These are phyloP conservation scores for Saitozyma sp. DNA, from an alignment of 768 basidiomycete species.

Conservation along the genomic window DNA sequence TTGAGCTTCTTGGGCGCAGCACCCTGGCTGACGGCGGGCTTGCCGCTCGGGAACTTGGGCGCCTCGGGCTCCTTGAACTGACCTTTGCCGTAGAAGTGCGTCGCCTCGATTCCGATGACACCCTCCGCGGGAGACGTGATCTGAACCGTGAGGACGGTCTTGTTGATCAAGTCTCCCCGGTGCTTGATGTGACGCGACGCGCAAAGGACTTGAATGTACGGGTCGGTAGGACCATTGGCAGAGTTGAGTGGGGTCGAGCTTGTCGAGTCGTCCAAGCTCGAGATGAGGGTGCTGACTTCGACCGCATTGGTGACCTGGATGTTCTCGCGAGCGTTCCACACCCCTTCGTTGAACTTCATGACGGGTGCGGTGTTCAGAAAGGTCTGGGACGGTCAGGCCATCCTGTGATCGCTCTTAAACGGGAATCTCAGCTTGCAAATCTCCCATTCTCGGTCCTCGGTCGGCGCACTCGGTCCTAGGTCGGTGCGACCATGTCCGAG, in stretches of 20 bases:
- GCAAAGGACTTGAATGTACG: not conserved
- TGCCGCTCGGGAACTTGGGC: not conserved
- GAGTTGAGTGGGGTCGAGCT: not conserved
- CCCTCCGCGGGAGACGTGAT: constrained; percentile 3
- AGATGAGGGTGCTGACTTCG: not conserved
- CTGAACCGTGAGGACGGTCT: constrained; percentile 1
- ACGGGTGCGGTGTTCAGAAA: not conserved
- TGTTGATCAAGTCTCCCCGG: constrained; percentile 9
- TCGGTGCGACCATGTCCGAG: too few relatives aligned
- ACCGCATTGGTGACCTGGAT: constrained; percentile 12
- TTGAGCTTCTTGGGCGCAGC: too few relatives aligned
- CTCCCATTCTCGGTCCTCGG: too few relatives aligned
- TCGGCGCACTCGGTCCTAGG: too few relatives aligned
- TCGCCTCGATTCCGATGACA: constrained; percentile 1
- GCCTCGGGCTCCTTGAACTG: not conserved
- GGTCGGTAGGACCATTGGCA: not conserved
- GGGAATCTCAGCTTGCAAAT: too few relatives aligned
- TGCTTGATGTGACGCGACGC: not conserved
- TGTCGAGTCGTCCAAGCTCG: not conserved
- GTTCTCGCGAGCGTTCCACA: constrained; percentile 11
- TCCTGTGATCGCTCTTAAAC: too few relatives aligned
- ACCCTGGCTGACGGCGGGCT: not conserved
- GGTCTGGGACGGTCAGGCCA: too few relatives aligned
- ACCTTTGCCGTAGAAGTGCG: constrained; percentile 3
- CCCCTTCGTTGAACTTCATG: constrained; percentile 13